Evolutionary conservation across 352 stramenopile species (phyloP).

Genomic region (Aphanomyces invadans): DNA sequence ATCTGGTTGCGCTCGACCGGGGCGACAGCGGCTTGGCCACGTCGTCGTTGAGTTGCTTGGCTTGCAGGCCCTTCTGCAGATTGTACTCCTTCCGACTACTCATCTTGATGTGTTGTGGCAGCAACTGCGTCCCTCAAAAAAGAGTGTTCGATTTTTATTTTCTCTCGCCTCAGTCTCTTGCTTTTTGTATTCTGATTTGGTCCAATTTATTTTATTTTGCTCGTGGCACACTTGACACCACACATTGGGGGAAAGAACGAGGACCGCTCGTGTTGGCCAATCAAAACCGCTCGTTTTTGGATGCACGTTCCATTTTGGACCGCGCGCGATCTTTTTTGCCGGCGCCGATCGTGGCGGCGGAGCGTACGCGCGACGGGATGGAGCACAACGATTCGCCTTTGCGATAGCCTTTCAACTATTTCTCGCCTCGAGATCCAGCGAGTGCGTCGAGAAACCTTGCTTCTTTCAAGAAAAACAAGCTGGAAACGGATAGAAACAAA

Average conservation of each 20-base stretch:
- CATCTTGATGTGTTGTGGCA: constrained; percentile 53
- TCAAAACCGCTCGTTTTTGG: not conserved
- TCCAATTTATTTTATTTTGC: constrained; percentile 3
- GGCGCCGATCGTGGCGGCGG: not conserved
- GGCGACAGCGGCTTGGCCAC: constrained; percentile 27
- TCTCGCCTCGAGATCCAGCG: too few species aligned
- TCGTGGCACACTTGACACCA: not conserved
- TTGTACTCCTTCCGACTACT: constrained; percentile 72
- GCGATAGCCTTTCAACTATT: too few species aligned
- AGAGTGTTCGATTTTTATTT: not conserved
- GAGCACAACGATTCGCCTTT: too few species aligned
- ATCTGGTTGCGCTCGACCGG: constrained; percentile 25
- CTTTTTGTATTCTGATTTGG: not conserved
- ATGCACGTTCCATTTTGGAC: not conserved
- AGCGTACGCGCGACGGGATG: too few species aligned
- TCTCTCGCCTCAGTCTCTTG: not conserved
- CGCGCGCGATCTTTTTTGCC: not conserved
- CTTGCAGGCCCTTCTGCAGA: constrained; percentile 71
- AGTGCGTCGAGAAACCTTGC: not conserved
- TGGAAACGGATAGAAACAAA: too few species aligned
- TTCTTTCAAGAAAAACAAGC: too few species aligned
- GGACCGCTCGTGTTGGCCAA: constrained; percentile 8
- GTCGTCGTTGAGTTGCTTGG: constrained; percentile 67
- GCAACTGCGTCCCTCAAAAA: not conserved
- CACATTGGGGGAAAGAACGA: constrained; percentile 20